These are phyloP conservation scores for Avena atlantica DNA, from an alignment of 176 grass and related monocot species.

Conservation along the genomic window DNA sequence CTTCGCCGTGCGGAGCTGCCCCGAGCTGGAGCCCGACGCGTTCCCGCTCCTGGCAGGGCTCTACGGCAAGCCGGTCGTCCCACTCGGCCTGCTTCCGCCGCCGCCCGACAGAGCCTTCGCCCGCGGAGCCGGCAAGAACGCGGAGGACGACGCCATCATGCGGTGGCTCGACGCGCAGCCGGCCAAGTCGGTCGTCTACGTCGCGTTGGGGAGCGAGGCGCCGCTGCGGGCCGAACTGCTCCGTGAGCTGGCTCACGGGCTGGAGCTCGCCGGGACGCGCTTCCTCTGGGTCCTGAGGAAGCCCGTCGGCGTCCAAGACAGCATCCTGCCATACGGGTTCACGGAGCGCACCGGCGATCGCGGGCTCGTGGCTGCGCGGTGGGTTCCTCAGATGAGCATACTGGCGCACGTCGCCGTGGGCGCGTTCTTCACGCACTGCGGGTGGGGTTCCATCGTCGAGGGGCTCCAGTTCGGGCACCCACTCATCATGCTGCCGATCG, in stretches of 20 bases:
- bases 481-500: conserved; percentile 12
- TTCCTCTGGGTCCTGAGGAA: conserved; percentile 25
- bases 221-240: neutral
- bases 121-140: neutral
- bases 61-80: conserved; percentile 8
- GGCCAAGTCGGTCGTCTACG: conserved; percentile 13
- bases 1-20: conserved; percentile 14
- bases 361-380: neutral
- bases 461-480: conserved; percentile 8
- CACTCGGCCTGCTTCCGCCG: neutral
- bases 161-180: conserved; percentile 19
- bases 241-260: conserved; percentile 3
- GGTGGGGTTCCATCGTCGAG: conserved; percentile 46
- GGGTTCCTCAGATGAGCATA: conserved; percentile 5
- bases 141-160: neutral
- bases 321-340: neutral
- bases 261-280: conserved; percentile 10
- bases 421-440: conserved; percentile 68
- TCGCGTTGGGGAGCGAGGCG: conserved; percentile 25
- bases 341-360: neutral
- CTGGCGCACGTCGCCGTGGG: conserved; percentile 48
- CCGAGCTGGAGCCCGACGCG: neutral
- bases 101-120: neutral
- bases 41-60: neutral
- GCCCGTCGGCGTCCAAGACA: neutral